Conservation (phyloP, 2,329 filamentous ascomycete species). For the Fusarium sp. region DNA sequence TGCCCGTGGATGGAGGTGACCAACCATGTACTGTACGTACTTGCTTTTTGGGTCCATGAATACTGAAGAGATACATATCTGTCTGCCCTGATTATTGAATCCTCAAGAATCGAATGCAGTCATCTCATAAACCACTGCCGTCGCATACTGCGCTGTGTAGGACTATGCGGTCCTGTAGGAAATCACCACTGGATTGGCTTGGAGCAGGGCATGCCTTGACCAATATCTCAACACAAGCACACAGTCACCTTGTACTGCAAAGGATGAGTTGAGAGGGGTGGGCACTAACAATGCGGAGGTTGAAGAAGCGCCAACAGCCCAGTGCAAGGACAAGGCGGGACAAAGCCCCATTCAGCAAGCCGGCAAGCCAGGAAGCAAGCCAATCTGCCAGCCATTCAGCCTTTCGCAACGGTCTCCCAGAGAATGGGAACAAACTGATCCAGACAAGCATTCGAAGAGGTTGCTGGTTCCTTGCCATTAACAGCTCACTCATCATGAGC, state of each 20-base stretch:
- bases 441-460: not conserved
- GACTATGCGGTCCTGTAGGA: not conserved
- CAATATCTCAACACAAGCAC: conserved; percentile 9
- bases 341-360: conserved; percentile 15
- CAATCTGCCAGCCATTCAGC: conserved; percentile 22
- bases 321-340: conserved; percentile 8
- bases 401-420: conserved; percentile 24
- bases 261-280: not conserved
- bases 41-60: conserved; percentile 21
- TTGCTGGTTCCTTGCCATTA: not conserved
- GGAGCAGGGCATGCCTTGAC: not conserved
- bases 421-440: conserved; percentile 4
- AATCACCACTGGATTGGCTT: not conserved
- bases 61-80: not conserved
- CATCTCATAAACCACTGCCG: not conserved
- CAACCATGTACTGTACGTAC: not conserved
- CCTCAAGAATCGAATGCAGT: not conserved
- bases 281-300: not conserved
- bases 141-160: not conserved
- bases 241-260: not conserved
- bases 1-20: conserved; percentile 11
- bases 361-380: conserved; percentile 12
- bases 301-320: not conserved
- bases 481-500: not conserved
- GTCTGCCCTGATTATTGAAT: not conserved